Evolutionary conservation across 2,329 filamentous ascomycete genomes (phyloP).

Genomic region (Colletotrichum chrysophilum): DNA sequence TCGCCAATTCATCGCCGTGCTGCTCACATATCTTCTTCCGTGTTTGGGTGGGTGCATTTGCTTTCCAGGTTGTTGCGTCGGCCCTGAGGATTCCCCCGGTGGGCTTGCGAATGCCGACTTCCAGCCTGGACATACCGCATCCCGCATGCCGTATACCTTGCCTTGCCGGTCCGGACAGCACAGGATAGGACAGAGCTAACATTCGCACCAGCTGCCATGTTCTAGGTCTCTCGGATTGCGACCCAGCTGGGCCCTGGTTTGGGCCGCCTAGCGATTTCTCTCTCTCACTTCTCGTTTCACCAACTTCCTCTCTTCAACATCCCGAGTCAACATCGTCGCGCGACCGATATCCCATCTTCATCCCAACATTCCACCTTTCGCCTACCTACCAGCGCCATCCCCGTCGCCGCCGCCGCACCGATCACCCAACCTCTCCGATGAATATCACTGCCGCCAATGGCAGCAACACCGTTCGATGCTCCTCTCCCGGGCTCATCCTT

Average conservation of each 20-base stretch:
- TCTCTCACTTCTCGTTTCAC: neutral
- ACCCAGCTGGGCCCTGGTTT: constrained; percentile 38
- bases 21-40: neutral
- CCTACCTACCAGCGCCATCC: constrained; percentile 5
- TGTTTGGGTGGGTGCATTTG: constrained; percentile 7
- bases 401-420: constrained; percentile 17
- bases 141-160: neutral
- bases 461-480: constrained; percentile 53
- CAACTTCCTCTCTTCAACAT: neutral
- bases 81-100: constrained; percentile 9
- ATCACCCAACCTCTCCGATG: constrained; percentile 33
- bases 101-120: constrained; percentile 18
- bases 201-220: constrained; percentile 32
- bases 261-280: constrained; percentile 26
- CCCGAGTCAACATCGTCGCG: neutral
- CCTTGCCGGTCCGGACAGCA: neutral
- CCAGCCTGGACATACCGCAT: constrained; percentile 2
- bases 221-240: constrained; percentile 36
- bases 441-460: constrained; percentile 51
- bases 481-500: constrained; percentile 48
- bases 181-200: constrained; percentile 10
- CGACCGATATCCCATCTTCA: constrained; percentile 24
- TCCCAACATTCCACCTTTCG: constrained; percentile 18
- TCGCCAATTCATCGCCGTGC: neutral
- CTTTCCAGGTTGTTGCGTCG: neutral